Percentiles rank a stretch among this genome's conserved stretches.
These are phyloP conservation scores for Irpex lacteus DNA, from an alignment of 1,284 basidiomycete species.

Conservation along the genomic window DNA sequence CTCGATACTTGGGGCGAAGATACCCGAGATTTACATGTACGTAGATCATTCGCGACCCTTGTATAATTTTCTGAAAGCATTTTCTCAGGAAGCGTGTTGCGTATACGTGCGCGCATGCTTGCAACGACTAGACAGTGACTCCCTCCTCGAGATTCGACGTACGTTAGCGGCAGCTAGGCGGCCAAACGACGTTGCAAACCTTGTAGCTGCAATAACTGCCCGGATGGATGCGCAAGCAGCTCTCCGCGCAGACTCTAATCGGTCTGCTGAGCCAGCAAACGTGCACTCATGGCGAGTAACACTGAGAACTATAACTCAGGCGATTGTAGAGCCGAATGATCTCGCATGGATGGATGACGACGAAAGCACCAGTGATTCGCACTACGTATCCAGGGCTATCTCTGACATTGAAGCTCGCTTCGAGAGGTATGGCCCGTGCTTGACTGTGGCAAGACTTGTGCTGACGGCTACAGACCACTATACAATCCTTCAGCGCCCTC, in stretches of 20 bases:
- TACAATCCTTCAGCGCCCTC: constrained; percentile 25
- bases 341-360: constrained; percentile 49
- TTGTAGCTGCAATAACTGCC: not conserved
- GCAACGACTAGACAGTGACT: not conserved
- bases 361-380: constrained; percentile 30
- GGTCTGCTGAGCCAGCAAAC: not conserved
- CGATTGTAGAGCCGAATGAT: constrained; percentile 38
- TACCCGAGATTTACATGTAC: not conserved
- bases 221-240: not conserved
- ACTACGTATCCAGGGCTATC: constrained; percentile 23
- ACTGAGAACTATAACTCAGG: constrained; percentile 31
- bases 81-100: not conserved
- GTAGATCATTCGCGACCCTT: not conserved
- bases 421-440: constrained; percentile 41
- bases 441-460: too few relatives aligned
- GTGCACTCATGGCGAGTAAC: constrained; percentile 26
- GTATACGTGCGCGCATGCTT: not conserved
- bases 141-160: not conserved
- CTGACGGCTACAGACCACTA: constrained; percentile 32
- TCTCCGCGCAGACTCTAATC: not conserved
- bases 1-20: not conserved
- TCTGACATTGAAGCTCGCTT: constrained; percentile 31
- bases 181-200: not conserved
- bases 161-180: not conserved
- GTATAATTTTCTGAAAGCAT: too few relatives aligned